Evolutionary conservation across 2,329 filamentous ascomycete genomes (phyloP).

Genomic region (Colletotrichum theobromicola): DNA sequence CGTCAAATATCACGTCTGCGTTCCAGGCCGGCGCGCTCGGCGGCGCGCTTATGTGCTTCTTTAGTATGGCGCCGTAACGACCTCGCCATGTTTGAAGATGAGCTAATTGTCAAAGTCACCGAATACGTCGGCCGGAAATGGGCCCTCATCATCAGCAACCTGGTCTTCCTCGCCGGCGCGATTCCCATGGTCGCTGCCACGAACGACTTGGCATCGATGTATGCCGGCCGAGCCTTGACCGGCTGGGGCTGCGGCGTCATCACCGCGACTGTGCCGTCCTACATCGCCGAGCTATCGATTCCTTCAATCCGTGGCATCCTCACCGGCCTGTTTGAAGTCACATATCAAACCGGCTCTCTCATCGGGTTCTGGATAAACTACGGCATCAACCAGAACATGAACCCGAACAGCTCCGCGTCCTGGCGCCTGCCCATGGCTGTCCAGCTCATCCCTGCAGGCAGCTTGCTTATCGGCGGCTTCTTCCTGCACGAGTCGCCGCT

Average conservation of each 20-base stretch:
- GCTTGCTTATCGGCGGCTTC: conserved; percentile 49
- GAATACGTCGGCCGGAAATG: conserved; percentile 55
- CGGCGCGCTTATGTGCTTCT: conserved; percentile 53
- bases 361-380: conserved; percentile 60
- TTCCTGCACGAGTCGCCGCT: conserved; percentile 35
- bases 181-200: conserved; percentile 47
- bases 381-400: conserved; percentile 45
- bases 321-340: conserved; percentile 57
- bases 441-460: conserved; percentile 46
- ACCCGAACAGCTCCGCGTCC: conserved; percentile 33
- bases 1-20: conserved; percentile 49
- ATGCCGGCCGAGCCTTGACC: conserved; percentile 59
- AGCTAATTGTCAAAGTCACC: conserved; percentile 32
- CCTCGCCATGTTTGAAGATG: fast-evolving
- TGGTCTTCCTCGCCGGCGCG: conserved; percentile 49
- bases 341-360: conserved; percentile 56
- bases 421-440: conserved; percentile 58
- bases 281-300: conserved; percentile 67
- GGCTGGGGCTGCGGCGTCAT: conserved; percentile 63
- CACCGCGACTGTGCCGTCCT: conserved; percentile 65
- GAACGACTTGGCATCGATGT: conserved; percentile 49
- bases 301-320: conserved; percentile 63
- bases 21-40: conserved; percentile 59
- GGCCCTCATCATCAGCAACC: conserved; percentile 51
- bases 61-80: conserved; percentile 27